A percentile compares a stretch with the other conserved stretches of the same genome.
Evolutionary conservation across 805 yeast species (phyloP).

Genomic region (Metschnikowia lachancei): DNA sequence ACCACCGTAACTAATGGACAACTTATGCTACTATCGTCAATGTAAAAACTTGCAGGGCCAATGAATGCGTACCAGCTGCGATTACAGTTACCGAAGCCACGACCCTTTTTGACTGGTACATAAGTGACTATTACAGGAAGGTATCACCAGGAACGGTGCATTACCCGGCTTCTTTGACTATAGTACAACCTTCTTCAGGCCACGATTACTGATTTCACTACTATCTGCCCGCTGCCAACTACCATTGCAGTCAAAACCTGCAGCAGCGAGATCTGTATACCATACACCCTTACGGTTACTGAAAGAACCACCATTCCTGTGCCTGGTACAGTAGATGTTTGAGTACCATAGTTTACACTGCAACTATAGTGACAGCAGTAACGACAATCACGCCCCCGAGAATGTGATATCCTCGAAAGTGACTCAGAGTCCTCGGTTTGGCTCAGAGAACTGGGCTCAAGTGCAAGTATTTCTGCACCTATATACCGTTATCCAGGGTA

Average conservation of each 20-base stretch:
- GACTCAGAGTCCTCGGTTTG: background rate
- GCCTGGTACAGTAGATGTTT: slow-evolving; percentile 21
- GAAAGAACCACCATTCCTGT: slow-evolving; percentile 33
- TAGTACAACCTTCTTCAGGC: background rate
- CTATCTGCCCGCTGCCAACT: slow-evolving; percentile 39
- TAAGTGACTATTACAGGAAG: slow-evolving; percentile 24
- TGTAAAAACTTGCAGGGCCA: slow-evolving; percentile 30
- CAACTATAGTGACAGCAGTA: background rate
- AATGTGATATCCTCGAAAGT: background rate
- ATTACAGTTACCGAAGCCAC: slow-evolving; percentile 30
- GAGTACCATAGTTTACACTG: slow-evolving; percentile 1
- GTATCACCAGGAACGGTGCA: slow-evolving; percentile 20
- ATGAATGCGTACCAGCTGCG: slow-evolving; percentile 25
- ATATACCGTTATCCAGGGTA: slow-evolving; percentile 18
- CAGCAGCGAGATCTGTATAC: slow-evolving; percentile 25
- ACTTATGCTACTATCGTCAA: slow-evolving; percentile 35
- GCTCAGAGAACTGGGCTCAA: background rate
- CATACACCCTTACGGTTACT: slow-evolving; percentile 27
- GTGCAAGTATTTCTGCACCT: background rate
- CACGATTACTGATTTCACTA: slow-evolving; percentile 26
- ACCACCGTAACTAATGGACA: slow-evolving; percentile 32
- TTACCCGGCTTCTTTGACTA: too few relatives aligned
- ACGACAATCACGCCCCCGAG: background rate
- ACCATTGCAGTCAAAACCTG: slow-evolving; percentile 35
- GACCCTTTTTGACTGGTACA: slow-evolving; percentile 30